Conservation (phyloP, 2,329 filamentous ascomycete genomes). For the Domatiomyces globalis region DNA sequence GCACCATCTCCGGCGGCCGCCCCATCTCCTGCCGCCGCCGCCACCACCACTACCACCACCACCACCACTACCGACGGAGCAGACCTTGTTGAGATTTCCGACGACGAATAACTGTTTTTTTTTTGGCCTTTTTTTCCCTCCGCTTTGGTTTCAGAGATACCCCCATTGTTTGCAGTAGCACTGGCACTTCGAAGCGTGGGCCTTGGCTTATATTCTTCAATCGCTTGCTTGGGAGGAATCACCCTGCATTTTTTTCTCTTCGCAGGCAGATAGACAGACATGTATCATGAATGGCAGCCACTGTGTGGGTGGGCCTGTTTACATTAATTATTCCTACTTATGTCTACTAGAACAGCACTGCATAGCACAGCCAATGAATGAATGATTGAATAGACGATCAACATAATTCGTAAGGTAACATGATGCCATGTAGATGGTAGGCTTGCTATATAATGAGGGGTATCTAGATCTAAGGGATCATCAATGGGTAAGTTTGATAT, state of each 20-base stretch:
- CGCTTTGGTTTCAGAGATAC: background rate
- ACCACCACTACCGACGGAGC: too few species aligned
- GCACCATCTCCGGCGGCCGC: background rate
- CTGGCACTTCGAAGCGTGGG: background rate
- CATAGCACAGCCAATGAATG: too few species aligned
- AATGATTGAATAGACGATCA: too few species aligned
- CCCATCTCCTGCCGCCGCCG: too few species aligned
- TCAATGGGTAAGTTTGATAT: too few species aligned
- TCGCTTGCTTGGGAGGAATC: background rate
- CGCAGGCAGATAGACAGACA: background rate
- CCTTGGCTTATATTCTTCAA: background rate
- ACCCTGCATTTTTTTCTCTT: background rate
- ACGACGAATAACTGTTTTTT: background rate
- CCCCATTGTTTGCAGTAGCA: too few species aligned
- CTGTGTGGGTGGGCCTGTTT: background rate
- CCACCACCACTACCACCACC: too few species aligned
- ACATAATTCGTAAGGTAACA: too few species aligned
- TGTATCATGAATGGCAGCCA: background rate
- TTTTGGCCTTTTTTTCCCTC: background rate
- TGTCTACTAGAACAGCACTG: too few species aligned
- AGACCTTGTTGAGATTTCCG: background rate
- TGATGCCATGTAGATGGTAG: too few species aligned
- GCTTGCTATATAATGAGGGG: too few species aligned
- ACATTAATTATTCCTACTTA: background rate
- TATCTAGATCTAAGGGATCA: too few species aligned